Evolutionary conservation across 345 rosid species (phyloP).

Genomic region (Hypericum androsaemum): DNA sequence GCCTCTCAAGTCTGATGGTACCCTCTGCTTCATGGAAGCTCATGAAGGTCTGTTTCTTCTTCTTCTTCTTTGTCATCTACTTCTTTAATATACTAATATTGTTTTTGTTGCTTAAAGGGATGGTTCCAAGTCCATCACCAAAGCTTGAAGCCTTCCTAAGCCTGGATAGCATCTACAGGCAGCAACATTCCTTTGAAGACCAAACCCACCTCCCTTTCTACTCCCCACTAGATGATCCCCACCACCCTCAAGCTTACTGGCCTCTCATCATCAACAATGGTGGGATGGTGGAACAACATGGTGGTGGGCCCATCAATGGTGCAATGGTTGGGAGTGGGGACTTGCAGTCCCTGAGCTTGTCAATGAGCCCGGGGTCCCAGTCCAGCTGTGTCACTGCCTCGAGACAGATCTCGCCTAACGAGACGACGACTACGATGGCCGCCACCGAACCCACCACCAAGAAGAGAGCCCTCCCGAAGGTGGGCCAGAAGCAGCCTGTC

Average conservation of each 20-base stretch:
- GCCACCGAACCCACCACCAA: conserved; percentile 40
- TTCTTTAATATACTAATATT: neutral
- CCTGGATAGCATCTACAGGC: conserved; percentile 17
- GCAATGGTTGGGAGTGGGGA: conserved; percentile 25
- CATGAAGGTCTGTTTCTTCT: no score
- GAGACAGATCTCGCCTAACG: conserved; percentile 33
- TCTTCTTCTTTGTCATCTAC: no score
- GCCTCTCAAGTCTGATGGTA: no score
- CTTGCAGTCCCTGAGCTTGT: conserved; percentile 32
- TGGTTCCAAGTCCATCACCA: conserved; percentile 47
- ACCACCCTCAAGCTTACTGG: no score
- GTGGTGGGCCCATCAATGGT: conserved; percentile 7
- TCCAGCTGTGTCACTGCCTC: conserved; percentile 34
- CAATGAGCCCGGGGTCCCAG: conserved; percentile 49
- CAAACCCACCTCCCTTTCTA: no score
- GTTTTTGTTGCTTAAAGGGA: conserved; percentile 18
- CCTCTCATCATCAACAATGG: no score
- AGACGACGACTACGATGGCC: conserved; percentile 25
- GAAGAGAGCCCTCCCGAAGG: conserved; percentile 47
- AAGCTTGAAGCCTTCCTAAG: conserved; percentile 62
- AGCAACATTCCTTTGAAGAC: no score
- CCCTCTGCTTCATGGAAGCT: no score
- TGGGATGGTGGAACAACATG: conserved; percentile 12
- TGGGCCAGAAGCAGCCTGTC: conserved; percentile 53
- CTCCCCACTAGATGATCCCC: no score